These are phyloP conservation scores for Ochetophila trinervis DNA, from an alignment of 306 rosid species.

Conservation along the genomic window DNA sequence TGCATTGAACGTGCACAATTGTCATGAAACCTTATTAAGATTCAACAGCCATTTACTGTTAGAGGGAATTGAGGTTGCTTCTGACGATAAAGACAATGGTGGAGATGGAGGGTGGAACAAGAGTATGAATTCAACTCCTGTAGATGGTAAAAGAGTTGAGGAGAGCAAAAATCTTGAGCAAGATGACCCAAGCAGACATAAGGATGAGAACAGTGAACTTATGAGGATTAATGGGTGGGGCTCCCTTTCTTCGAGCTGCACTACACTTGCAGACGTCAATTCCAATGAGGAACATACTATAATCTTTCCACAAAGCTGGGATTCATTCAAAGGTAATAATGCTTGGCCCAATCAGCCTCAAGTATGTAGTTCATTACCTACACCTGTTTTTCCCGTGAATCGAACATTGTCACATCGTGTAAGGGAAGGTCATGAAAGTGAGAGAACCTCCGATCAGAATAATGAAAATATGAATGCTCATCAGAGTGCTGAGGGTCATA, in stretches of 20 bases:
- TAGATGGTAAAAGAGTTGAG: slow-evolving; percentile 29
- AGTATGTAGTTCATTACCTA: slow-evolving; percentile 38
- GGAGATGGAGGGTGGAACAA: slow-evolving; percentile 26
- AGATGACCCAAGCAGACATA: slow-evolving; percentile 33
- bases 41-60: slow-evolving; percentile 33
- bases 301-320: slow-evolving; percentile 30
- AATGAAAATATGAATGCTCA: slow-evolving; percentile 45
- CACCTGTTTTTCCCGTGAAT: slow-evolving; percentile 38
- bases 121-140: slow-evolving; percentile 25
- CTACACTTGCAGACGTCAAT: slow-evolving; percentile 45
- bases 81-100: slow-evolving; percentile 34
- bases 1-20: slow-evolving; percentile 46
- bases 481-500: slow-evolving; percentile 42
- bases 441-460: slow-evolving; percentile 31
- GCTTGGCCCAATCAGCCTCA: slow-evolving; percentile 35
- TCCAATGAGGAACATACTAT: slow-evolving; percentile 40
- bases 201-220: slow-evolving; percentile 44
- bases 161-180: slow-evolving; percentile 34
- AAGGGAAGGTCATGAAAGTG: slow-evolving; percentile 37
- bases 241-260: slow-evolving; percentile 43
- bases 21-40: slow-evolving; percentile 37
- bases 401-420: slow-evolving; percentile 29
- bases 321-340: slow-evolving; percentile 37
- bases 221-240: slow-evolving; percentile 41
- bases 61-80: slow-evolving; percentile 35